Conservation (phyloP, 352 stramenopile genomes). For the Globisporangium recalcitrans region DNA sequence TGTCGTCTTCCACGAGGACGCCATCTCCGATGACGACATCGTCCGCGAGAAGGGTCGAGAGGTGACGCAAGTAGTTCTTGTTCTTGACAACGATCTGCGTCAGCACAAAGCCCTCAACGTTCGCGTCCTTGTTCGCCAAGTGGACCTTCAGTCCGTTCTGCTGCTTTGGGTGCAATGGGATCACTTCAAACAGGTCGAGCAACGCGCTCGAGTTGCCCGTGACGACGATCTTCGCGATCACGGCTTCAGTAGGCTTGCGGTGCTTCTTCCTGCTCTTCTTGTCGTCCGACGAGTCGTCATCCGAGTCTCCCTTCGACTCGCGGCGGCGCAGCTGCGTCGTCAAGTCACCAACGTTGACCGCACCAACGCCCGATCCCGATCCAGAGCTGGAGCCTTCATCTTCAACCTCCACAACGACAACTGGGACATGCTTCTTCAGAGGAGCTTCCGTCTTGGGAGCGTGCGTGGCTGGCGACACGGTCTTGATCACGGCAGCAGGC, state of each 20-base stretch:
- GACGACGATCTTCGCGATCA: conserved; percentile 50
- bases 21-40: conserved; percentile 37
- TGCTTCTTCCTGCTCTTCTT: conserved; percentile 18
- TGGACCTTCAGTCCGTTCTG: conserved; percentile 41
- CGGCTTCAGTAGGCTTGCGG: conserved; percentile 15
- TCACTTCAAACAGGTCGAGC: conserved; percentile 38
- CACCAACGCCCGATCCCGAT: neutral
- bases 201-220: conserved; percentile 51
- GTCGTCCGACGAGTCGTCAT: conserved; percentile 4
- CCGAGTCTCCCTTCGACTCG: conserved; percentile 1
- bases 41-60: conserved; percentile 34
- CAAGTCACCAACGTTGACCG: conserved; percentile 9
- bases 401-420: neutral
- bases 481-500: neutral
- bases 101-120: conserved; percentile 43
- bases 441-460: neutral
- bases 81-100: conserved; percentile 51
- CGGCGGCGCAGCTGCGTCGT: conserved; percentile 12
- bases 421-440: neutral
- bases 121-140: conserved; percentile 49
- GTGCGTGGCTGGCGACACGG: neutral
- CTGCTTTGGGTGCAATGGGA: conserved; percentile 29
- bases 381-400: neutral
- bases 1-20: conserved; percentile 34
- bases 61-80: conserved; percentile 32